phyloP scores from a whole-genome alignment of 1,284 basidiomycete genomes.

The Kalmanozyma brasiliensis region DNA sequence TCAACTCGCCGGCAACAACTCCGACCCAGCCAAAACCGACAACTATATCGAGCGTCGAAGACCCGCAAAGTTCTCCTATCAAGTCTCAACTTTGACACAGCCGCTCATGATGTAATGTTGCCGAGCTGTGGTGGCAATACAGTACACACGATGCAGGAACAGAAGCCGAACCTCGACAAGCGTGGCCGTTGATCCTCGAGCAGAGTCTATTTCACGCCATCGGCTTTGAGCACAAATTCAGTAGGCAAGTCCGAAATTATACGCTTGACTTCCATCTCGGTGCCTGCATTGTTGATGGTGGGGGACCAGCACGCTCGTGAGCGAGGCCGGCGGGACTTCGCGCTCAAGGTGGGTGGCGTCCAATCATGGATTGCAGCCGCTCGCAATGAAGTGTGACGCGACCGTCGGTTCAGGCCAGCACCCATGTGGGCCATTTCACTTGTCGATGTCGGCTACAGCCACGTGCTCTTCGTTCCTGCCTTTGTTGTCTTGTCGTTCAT shows the following conservation, averaged over 20 bases:
- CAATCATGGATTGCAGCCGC: too few relatives aligned
- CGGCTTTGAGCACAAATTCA: not conserved
- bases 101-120: not conserved
- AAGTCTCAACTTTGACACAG: slow-evolving; percentile 31
- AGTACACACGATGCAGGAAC: too few relatives aligned
- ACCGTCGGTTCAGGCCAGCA: too few relatives aligned
- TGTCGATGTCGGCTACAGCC: not conserved
- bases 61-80: slow-evolving; percentile 5
- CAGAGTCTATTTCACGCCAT: too few relatives aligned
- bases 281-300: not conserved
- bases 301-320: not conserved
- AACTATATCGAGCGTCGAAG: slow-evolving; percentile 1
- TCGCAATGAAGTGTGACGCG: too few relatives aligned
- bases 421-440: too few relatives aligned
- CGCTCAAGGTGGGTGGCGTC: too few relatives aligned
- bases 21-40: slow-evolving; percentile 14
- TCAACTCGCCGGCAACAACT: slow-evolving; percentile 42
- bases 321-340: too few relatives aligned
- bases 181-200: not conserved
- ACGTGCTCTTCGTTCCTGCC: not conserved
- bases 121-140: too few relatives aligned
- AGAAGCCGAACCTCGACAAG: too few relatives aligned
- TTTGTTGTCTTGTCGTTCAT: too few relatives aligned
- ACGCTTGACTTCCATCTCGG: not conserved
- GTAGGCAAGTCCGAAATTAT: too few relatives aligned